Conservation (phyloP, 176 grass and related monocot species). For the barley (Hordeum vulgare) region DNA sequence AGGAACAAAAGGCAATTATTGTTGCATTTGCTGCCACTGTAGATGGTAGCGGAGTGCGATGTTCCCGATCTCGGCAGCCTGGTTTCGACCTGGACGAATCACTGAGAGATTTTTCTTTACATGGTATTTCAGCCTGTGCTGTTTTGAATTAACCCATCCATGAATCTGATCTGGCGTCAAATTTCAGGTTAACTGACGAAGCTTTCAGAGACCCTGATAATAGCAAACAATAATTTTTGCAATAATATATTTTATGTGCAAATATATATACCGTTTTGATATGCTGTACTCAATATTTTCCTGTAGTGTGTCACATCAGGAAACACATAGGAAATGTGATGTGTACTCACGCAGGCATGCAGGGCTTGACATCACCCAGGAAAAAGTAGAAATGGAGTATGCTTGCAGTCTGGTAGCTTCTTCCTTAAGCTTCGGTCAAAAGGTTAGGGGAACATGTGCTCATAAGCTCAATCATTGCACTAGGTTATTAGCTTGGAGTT, state of each 20-base stretch:
- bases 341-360: not conserved
- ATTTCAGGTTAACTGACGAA: not conserved
- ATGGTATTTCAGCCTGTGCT: too few relatives aligned
- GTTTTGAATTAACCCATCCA: not conserved
- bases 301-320: not conserved
- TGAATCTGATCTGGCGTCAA: not conserved
- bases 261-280: not conserved
- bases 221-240: not conserved
- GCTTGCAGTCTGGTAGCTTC: not conserved
- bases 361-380: not conserved
- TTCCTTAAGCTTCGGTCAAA: conserved; percentile 26
- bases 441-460: not conserved
- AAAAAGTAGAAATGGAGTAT: not conserved
- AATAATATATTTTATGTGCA: not conserved
- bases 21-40: conserved; percentile 29
- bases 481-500: not conserved
- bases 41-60: not conserved
- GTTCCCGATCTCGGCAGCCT: conserved; percentile 21
- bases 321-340: not conserved
- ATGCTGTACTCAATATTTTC: not conserved
- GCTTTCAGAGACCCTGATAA: not conserved
- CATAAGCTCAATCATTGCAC: conserved; percentile 25
- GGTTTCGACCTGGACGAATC: not conserved
- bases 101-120: not conserved
- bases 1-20: conserved; percentile 28